phyloP scores from a whole-genome alignment of 23 red algal species.

The Agarophyton chilense region DNA sequence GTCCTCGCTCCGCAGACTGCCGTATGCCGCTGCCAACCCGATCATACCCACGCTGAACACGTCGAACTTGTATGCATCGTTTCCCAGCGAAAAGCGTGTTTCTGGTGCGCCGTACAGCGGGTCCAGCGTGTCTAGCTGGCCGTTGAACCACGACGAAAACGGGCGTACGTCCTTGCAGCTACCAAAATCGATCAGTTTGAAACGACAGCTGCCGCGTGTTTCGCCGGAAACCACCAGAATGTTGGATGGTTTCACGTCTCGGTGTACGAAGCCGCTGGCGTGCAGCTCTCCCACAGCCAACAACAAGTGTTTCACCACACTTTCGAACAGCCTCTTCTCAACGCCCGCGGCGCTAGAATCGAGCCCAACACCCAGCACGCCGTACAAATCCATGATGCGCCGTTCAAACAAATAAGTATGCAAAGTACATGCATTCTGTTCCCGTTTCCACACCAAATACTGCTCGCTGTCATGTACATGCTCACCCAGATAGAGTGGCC shows the following conservation, averaged over 20 bases:
- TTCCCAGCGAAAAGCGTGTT: slow-evolving; percentile 8
- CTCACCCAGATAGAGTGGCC: slow-evolving; percentile 75
- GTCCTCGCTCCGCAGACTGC: slow-evolving; percentile 9
- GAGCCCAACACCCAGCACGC: slow-evolving; percentile 9
- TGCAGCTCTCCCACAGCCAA: slow-evolving; percentile 66
- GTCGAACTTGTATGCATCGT: slow-evolving; percentile 59
- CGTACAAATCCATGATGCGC: slow-evolving; percentile 7
- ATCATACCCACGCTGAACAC: slow-evolving; percentile 87
- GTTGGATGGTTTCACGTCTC: slow-evolving; percentile 85
- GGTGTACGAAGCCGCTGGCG: slow-evolving; percentile 70
- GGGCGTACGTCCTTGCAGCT: slow-evolving; percentile 49
- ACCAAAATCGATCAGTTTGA: slow-evolving; percentile 88
- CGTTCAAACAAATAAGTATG: slow-evolving; percentile 63
- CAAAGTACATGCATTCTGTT: slow-evolving; percentile 51
- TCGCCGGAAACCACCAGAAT: slow-evolving; percentile 44
- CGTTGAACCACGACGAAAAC: slow-evolving; percentile 2
- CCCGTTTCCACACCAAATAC: slow-evolving; percentile 77
- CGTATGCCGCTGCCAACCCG: slow-evolving; percentile 53
- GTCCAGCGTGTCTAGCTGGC: slow-evolving; percentile 64
- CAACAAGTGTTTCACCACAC: slow-evolving; percentile 55
- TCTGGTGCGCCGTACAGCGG: slow-evolving; percentile 85
- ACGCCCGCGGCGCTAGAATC: background rate
- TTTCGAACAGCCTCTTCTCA: slow-evolving; percentile 15
- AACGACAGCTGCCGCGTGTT: background rate
- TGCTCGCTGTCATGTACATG: slow-evolving; percentile 20